Percentiles rank a stretch among this genome's conserved stretches.
Evolutionary conservation across 306 rosid species (phyloP).

Genomic region (Prunus mume): DNA sequence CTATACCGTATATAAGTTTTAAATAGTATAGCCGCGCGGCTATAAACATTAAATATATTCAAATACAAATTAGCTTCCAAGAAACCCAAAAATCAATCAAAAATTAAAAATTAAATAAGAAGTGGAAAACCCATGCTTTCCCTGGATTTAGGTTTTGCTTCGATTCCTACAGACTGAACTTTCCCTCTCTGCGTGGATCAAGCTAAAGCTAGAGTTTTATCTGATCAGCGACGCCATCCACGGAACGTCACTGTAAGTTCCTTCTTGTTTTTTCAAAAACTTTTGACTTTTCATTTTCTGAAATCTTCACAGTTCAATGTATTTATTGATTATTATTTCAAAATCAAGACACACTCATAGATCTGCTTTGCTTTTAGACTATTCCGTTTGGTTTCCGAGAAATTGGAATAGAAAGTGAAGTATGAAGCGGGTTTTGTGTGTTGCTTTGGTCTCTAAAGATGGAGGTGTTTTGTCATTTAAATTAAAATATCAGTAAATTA

Average conservation of each 20-base stretch:
- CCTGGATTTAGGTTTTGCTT: constrained; percentile 23
- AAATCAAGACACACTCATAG: not conserved
- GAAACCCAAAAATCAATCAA: not conserved
- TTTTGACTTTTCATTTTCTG: not conserved
- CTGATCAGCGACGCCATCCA: constrained; percentile 25
- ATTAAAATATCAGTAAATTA: not conserved
- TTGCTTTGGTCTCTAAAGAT: not conserved
- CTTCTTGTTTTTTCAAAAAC: not conserved
- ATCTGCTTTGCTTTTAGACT: not conserved
- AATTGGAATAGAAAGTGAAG: constrained; percentile 3
- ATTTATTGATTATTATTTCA: not conserved
- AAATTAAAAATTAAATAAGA: not conserved
- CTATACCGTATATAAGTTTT: no score
- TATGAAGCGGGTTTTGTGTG: not conserved
- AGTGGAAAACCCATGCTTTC: not conserved
- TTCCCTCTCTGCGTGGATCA: constrained; percentile 23
- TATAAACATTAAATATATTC: no score
- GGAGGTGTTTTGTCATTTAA: not conserved
- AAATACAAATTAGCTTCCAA: not conserved
- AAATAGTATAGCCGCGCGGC: no score
- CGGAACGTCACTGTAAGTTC: constrained; percentile 39
- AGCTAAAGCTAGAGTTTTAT: constrained; percentile 47
- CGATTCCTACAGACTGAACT: constrained; percentile 19
- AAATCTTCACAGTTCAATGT: not conserved
- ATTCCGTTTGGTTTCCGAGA: constrained; percentile 9